These are phyloP conservation scores for Ambispora gerdemannii DNA, from an alignment of 192 early-diverging fungal genomes.

Conservation along the genomic window DNA sequence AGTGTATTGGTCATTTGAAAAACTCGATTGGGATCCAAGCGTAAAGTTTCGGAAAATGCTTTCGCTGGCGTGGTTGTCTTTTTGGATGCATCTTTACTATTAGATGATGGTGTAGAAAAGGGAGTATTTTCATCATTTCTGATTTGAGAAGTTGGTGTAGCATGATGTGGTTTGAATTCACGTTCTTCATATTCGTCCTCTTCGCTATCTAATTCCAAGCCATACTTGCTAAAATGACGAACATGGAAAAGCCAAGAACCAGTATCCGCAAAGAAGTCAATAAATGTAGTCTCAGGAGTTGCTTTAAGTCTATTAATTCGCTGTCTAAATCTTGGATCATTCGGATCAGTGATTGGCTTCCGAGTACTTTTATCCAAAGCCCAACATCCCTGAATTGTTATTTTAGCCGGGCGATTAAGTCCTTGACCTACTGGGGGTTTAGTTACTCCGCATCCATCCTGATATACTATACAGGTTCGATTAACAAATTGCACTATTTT, in stretches of 20 bases:
- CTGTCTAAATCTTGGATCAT: constrained; percentile 65
- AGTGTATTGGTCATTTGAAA: not conserved
- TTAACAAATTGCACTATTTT: constrained; percentile 70
- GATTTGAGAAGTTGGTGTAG: not conserved
- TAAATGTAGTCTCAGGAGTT: constrained; percentile 75
- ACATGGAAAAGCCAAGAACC: constrained; percentile 94
- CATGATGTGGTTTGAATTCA: constrained; percentile 11
- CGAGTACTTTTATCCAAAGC: constrained; percentile 76
- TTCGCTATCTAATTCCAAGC: constrained; percentile 66
- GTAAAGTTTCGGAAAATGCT: constrained; percentile 35
- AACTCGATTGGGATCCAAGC: constrained; percentile 34
- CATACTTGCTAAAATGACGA: constrained; percentile 80
- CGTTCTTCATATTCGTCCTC: constrained; percentile 48
- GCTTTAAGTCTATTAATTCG: constrained; percentile 67
- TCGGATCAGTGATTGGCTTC: constrained; percentile 58
- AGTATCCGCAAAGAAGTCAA: constrained; percentile 64
- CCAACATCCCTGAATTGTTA: constrained; percentile 80
- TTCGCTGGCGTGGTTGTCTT: not conserved
- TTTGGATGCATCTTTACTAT: not conserved
- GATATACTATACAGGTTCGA: constrained; percentile 76
- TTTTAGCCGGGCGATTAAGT: constrained; percentile 81
- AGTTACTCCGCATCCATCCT: constrained; percentile 57
- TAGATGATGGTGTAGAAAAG: not conserved
- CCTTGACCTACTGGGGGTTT: constrained; percentile 83
- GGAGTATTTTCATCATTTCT: not conserved